Base-by-base conservation (phyloP, 345 rosid species). In the Heritiera littoralis region DNA sequence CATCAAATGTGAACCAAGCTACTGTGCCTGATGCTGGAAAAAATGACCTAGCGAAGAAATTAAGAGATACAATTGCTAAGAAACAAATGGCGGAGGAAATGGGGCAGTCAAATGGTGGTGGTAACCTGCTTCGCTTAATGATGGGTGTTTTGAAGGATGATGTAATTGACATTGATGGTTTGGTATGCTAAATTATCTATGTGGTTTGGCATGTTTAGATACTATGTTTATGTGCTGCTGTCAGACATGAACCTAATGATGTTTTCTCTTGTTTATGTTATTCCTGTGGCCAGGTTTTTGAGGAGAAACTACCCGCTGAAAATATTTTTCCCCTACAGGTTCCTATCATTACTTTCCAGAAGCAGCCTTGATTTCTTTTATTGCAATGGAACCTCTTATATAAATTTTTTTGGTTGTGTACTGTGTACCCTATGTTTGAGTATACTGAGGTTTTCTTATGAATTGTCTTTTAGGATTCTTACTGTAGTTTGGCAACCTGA, bases 271-370 rank as follows among this genome's bases (percentile, higher is more conserved):
- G 28, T 66, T 41, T 72, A 78, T 58, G 61, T 46, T 77, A 79
- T 74, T 77, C 54, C 9, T 67, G 18, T 46, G 67, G 40, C 68
- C 94, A 96, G 99, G 98, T 80, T 77, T 92, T 92, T 83, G 95
- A 90, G 76, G 98, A 93, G 77, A 94, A 94, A 58, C 81, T 92
- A 77, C 93, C 99, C 0, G 87, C 94, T 28, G 98, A 94, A 78
- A 95, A 92, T 84, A 90, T 96, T 32, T 94, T 92, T 77, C 98
- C 98, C 35, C 81, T 92, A 78, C 99, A 96, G 98, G 99, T 96
- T 86, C 56, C 68, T 45, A 49, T 54, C 12, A 67, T 10, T 63
- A 15, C 72, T 65, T 8, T 45, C 68, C 1, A 35, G 32, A 41
- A 61, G 41, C 20, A 43, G 41, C 8, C n/a, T 72, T 55, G 43